Evolutionary conservation across 2,329 filamentous ascomycete genomes (phyloP).

Genomic region (Colletotrichum trifolii): DNA sequence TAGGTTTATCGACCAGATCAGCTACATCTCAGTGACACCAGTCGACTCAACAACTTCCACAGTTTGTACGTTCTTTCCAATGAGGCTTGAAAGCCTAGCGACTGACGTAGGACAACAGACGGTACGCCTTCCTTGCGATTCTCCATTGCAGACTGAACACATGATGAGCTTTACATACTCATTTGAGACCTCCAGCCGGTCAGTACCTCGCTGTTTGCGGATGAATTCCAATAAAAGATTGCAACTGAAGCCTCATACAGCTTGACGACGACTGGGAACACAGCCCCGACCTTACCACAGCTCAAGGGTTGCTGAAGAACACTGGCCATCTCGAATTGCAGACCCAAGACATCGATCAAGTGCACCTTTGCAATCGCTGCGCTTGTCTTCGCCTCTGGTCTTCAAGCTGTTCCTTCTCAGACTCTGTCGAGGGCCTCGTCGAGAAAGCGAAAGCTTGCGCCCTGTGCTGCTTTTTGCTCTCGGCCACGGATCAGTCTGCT

Average conservation of each 20-base stretch:
- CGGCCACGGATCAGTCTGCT: not conserved
- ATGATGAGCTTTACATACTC: too few species aligned
- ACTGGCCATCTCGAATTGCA: not conserved
- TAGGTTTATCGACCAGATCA: too few species aligned
- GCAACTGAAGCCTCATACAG: not conserved
- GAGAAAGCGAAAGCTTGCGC: not conserved
- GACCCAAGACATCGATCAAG: not conserved
- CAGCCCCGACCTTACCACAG: not conserved
- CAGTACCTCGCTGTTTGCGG: too few species aligned
- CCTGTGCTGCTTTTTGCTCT: not conserved
- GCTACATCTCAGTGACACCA: too few species aligned
- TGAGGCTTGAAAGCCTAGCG: too few species aligned
- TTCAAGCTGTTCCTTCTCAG: not conserved
- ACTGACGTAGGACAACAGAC: too few species aligned
- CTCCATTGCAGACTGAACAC: too few species aligned
- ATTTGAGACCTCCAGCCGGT: too few species aligned
- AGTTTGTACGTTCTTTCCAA: too few species aligned
- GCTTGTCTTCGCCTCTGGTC: slow-evolving; percentile 4
- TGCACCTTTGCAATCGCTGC: not conserved
- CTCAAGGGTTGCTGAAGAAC: not conserved
- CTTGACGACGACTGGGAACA: slow-evolving; percentile 13
- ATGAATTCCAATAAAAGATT: not conserved
- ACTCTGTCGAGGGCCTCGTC: not conserved
- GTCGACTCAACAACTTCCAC: too few species aligned
- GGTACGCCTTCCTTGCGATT: too few species aligned